Conservation (phyloP, 2,329 filamentous ascomycete genomes). For the Pleurostoma richardsiae region DNA sequence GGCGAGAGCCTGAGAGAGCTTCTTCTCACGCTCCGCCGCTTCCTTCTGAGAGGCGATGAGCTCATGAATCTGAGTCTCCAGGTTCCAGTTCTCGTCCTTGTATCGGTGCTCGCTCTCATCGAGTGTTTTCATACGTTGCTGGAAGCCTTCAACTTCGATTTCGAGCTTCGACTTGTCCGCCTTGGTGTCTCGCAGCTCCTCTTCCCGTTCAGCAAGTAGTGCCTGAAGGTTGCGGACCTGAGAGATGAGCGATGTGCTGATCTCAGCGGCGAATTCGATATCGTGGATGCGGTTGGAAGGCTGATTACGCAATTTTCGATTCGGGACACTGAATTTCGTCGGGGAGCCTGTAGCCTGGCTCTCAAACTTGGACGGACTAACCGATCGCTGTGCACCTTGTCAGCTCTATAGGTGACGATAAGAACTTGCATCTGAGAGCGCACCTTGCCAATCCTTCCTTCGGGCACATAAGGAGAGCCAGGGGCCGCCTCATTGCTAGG, state of each 20-base stretch:
- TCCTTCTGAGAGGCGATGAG: conserved; percentile 69
- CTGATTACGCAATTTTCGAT: conserved; percentile 85
- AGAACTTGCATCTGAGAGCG: no score
- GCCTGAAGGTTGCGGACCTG: conserved; percentile 89
- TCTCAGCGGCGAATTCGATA: conserved; percentile 97
- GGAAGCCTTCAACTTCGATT: conserved; percentile 72
- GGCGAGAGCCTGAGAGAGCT: conserved; percentile 69
- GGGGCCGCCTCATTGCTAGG: conserved; percentile 60
- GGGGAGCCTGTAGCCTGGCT: conserved; percentile 81
- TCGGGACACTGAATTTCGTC: conserved; percentile 82
- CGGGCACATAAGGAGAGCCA: conserved; percentile 48
- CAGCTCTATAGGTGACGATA: not conserved
- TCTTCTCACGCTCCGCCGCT: conserved; percentile 75
- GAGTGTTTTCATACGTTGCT: conserved; percentile 73
- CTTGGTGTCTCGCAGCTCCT: conserved; percentile 70
- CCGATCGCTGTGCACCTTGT: conserved; percentile 54
- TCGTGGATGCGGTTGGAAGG: conserved; percentile 85
- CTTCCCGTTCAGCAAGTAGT: conserved; percentile 81
- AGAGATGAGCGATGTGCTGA: conserved; percentile 89
- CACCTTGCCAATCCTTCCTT: conserved; percentile 48
- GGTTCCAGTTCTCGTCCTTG: conserved; percentile 97
- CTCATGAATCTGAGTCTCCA: conserved; percentile 90
- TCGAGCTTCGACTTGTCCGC: conserved; percentile 76
- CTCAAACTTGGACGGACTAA: conserved; percentile 74
- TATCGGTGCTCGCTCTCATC: conserved; percentile 95